These are phyloP conservation scores for Rhinocladiella similis DNA, from an alignment of 2,329 filamentous ascomycete genomes.

Conservation along the genomic window DNA sequence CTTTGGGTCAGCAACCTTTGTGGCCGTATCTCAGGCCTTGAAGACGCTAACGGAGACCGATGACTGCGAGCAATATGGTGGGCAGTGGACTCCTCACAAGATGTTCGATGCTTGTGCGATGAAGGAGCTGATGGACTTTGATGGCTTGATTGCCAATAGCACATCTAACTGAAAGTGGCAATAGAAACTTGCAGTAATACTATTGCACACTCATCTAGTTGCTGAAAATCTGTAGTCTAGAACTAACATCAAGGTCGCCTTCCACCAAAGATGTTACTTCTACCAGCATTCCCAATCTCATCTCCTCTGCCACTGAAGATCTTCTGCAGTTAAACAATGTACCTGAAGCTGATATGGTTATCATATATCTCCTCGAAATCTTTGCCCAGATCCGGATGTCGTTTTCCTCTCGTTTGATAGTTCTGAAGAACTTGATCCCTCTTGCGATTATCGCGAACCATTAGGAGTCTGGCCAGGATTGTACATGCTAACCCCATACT, in stretches of 20 bases:
- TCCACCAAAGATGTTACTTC: no score
- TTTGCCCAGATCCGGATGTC: conserved; percentile 4
- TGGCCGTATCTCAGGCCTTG: conserved; percentile 38
- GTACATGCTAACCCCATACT: background rate
- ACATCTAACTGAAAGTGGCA: background rate
- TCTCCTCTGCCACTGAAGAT: background rate
- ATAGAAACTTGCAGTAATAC: background rate
- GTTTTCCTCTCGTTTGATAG: conserved; percentile 8
- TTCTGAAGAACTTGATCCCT: conserved; percentile 2
- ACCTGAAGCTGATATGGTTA: conserved; percentile 9
- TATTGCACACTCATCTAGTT: background rate
- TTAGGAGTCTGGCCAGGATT: background rate
- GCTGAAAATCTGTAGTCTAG: no score
- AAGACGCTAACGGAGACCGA: conserved; percentile 39
- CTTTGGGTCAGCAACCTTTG: no score
- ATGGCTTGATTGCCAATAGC: conserved; percentile 19
- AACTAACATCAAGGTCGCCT: no score
- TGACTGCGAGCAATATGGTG: conserved; percentile 33
- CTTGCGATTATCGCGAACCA: conserved; percentile 1
- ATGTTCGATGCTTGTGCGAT: conserved; percentile 44
- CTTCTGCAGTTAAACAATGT: background rate
- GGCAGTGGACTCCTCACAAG: conserved; percentile 38
- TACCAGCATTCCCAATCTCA: no score
- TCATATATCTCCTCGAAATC: conserved; percentile 13
- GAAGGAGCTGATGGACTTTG: conserved; percentile 39